Evolutionary conservation across 2,329 filamentous ascomycete species (phyloP).

Genomic region (Colletotrichum sp.): DNA sequence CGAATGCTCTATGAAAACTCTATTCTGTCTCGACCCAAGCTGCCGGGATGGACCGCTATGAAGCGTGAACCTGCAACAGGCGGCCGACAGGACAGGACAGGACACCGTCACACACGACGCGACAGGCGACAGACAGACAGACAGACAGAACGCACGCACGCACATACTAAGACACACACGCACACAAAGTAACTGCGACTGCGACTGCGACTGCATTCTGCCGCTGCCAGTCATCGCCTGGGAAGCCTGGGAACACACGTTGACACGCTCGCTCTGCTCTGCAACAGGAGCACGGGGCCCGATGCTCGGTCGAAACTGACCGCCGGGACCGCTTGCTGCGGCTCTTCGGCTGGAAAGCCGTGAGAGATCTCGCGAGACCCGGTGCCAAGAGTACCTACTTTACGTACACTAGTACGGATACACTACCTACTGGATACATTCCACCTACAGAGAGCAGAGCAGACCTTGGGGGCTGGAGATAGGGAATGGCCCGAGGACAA

Average conservation of each 20-base stretch:
- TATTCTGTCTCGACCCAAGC: slow-evolving; percentile 9
- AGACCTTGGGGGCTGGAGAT: neutral
- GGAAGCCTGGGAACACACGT: neutral
- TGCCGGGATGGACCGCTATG: slow-evolving; percentile 6
- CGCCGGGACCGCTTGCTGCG: neutral
- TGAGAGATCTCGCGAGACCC: neutral
- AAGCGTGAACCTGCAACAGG: neutral
- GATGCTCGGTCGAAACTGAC: slow-evolving; percentile 1
- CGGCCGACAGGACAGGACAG: neutral
- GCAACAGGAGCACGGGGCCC: neutral
- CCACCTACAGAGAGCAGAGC: neutral
- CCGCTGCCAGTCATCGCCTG: neutral
- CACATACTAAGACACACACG: neutral
- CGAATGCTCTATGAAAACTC: neutral
- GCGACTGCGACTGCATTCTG: neutral
- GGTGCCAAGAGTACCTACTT: neutral
- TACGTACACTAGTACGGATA: neutral
- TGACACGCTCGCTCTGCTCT: neutral
- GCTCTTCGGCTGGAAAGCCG: neutral
- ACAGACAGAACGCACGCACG: neutral
- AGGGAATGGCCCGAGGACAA: neutral
- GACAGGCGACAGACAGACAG: neutral
- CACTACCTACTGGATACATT: neutral
- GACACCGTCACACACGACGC: neutral
- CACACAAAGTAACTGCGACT: neutral